Conservation (phyloP, 2,329 filamentous ascomycete species). For the Epichloe sylvatica region DNA sequence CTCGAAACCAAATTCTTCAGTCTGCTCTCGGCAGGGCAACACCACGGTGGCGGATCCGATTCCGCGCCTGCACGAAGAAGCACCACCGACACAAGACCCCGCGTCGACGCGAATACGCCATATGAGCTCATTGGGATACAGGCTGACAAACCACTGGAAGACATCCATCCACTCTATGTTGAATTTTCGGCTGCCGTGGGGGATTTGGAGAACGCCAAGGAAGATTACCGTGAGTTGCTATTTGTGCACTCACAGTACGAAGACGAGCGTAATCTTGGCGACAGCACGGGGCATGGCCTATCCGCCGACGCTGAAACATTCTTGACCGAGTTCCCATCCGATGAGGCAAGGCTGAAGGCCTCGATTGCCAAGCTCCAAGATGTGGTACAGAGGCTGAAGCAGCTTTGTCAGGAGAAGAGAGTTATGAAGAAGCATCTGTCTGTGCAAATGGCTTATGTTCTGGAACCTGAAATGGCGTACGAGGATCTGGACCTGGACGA, state of each 20-base stretch:
- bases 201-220: constrained; percentile 32
- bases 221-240: constrained; percentile 31
- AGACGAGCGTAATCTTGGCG: constrained; percentile 22
- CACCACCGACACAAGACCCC: constrained; percentile 1
- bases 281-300: constrained; percentile 14
- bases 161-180: constrained; percentile 33
- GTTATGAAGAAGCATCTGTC: constrained; percentile 30
- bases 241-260: constrained; percentile 25
- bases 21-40: constrained; percentile 19
- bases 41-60: constrained; percentile 2
- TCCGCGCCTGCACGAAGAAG: background rate
- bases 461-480: constrained; percentile 22
- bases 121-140: constrained; percentile 23
- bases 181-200: constrained; percentile 29
- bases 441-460: constrained; percentile 23
- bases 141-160: constrained; percentile 20
- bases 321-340: constrained; percentile 26
- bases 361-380: constrained; percentile 21
- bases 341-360: constrained; percentile 20
- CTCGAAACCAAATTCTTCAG: constrained; percentile 27
- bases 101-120: constrained; percentile 13
- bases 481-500: constrained; percentile 30
- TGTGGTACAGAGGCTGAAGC: constrained; percentile 22
- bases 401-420: constrained; percentile 26
- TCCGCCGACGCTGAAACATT: constrained; percentile 29